phyloP scores from a whole-genome alignment of 129 eudicot species.

The Glebionis coronaria region DNA sequence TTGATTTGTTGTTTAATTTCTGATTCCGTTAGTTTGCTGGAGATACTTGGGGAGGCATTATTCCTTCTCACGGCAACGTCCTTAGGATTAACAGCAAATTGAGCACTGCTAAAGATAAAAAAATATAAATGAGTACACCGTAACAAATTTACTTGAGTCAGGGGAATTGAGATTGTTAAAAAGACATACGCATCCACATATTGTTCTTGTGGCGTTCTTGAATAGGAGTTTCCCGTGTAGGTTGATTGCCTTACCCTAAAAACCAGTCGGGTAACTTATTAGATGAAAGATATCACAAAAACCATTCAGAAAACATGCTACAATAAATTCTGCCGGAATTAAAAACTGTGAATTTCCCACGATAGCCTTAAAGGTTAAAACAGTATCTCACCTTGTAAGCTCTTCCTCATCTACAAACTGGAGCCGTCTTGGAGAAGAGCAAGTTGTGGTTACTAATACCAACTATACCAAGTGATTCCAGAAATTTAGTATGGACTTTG shows the following conservation, averaged over 20 bases:
- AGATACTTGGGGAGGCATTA: slow-evolving; percentile 27
- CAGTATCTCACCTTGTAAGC: slow-evolving; percentile 43
- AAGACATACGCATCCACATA: slow-evolving; percentile 58
- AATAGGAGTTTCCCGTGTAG: slow-evolving; percentile 37
- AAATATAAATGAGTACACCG: background rate
- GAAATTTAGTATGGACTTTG: slow-evolving; percentile 58
- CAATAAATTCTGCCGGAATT: background rate
- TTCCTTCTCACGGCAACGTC: slow-evolving; percentile 47
- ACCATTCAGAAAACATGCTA: background rate
- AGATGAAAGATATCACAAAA: background rate
- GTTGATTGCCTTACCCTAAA: slow-evolving; percentile 50
- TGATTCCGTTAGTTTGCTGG: slow-evolving; percentile 52
- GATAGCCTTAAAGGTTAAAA: slow-evolving; percentile 1
- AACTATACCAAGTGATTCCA: slow-evolving; percentile 83
- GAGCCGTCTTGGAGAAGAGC: slow-evolving; percentile 89
- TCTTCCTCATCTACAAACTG: slow-evolving; percentile 50
- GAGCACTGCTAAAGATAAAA: slow-evolving; percentile 39
- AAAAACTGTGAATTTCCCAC: slow-evolving; percentile 6
- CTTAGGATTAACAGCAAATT: slow-evolving; percentile 81
- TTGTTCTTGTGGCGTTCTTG: slow-evolving; percentile 43
- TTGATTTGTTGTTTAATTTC: slow-evolving; percentile 71
- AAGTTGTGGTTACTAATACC: slow-evolving; percentile 95
- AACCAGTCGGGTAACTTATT: background rate
- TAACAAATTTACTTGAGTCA: background rate
- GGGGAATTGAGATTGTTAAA: slow-evolving; percentile 8